A percentile compares a stretch with the other conserved stretches of the same genome.
Conservation (phyloP, 1,284 basidiomycete species). For the Rhodotorula glutinis region DNA sequence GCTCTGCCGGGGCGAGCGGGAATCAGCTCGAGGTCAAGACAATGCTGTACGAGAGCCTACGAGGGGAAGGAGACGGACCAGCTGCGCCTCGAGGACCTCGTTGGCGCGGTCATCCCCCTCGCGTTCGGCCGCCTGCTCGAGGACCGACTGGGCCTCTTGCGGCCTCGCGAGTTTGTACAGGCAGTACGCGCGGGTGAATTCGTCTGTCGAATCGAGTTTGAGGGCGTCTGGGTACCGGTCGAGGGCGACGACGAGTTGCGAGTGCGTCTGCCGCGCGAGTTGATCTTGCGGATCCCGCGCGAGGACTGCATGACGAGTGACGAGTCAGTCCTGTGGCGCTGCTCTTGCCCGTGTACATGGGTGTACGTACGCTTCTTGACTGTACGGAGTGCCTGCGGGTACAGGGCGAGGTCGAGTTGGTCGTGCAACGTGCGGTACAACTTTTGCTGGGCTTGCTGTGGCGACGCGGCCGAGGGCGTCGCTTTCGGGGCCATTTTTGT, state of each 20-base stretch:
- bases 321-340: too few relatives aligned
- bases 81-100: constrained; percentile 39
- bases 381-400: constrained; percentile 26
- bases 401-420: constrained; percentile 19
- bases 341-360: too few relatives aligned
- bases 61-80: constrained; percentile 27
- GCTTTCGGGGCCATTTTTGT: too few relatives aligned
- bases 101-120: constrained; percentile 22
- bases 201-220: background rate
- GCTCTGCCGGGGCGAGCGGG: constrained; percentile 16
- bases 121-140: constrained; percentile 12
- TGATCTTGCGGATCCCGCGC: constrained; percentile 27
- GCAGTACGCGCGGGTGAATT: constrained; percentile 28
- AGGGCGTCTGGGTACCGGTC: constrained; percentile 34
- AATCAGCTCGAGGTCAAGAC: background rate
- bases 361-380: constrained; percentile 20
- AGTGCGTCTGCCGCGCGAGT: constrained; percentile 31
- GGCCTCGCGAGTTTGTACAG: constrained; percentile 40
- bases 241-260: constrained; percentile 40
- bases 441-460: background rate
- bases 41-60: too few relatives aligned
- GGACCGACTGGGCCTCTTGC: constrained; percentile 17
- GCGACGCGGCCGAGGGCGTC: background rate
- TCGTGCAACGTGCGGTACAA: constrained; percentile 33
- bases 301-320: too few relatives aligned